Base-by-base conservation (phyloP, 495 filamentous ascomycete genomes). In the Aspergillus steynii region DNA sequence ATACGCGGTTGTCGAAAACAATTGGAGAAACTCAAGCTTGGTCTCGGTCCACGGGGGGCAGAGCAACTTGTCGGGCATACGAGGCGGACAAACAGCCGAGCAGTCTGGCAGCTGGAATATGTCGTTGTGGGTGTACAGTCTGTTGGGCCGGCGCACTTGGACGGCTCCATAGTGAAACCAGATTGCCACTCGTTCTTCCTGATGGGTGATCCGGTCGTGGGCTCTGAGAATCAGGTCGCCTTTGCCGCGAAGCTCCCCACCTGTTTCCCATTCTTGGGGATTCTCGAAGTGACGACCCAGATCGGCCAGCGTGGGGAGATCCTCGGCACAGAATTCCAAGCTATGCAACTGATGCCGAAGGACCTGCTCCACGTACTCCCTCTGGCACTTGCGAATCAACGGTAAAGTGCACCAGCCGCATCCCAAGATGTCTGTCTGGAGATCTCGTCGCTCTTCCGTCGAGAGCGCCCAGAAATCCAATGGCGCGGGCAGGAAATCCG, bases 321-420 rank as follows among this genome's bases (percentile, higher is more conserved):
- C 73, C 4, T 70, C 66, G 0, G 65, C 50, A 0, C 53, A 50
- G 46, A 79, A 73, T 6, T 68, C 57, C 0, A 79, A 47, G 5
- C 63, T 54, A 4, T 47, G 56, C 42, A 69, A 71, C 62, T 74
- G 71, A 3, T 50, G 66, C 8, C 60, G 60, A 29, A 79, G 64
- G 3, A 64, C 69, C 58, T 77, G 74, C 6, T 62, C 54, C 28
- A 81, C 56, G 49, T 77, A 80, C 29, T 77, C 71, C 25, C 64
- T 60, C 52, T 81, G 78, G 52, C 78, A 79, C 34, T 68, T 68
- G 7, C 76, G 71, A 25, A 84, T 65, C 3, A 80, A 56, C 1
- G 71, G 57, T 7, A 82, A 55, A 0, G 82, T 78, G 51, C 76
- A 79, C 80, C 80, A 84, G 4, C 74, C 68, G 57, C 76, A 80